phyloP scores from a whole-genome alignment of 2,329 filamentous ascomycete species.

The Trichoderma sp. region DNA sequence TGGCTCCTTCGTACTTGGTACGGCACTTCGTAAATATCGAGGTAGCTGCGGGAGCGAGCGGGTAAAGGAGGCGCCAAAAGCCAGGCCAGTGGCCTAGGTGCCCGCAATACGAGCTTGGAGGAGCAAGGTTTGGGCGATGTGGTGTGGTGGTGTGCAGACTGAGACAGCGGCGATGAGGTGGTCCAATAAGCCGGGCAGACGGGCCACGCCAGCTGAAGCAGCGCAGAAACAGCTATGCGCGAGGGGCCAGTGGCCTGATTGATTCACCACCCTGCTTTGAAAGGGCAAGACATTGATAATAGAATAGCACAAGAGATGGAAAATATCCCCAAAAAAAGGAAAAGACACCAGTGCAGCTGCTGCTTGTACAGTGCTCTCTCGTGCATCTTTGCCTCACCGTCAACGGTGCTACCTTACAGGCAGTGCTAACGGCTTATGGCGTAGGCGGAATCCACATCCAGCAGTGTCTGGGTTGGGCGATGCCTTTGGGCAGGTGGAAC shows the following conservation, averaged over 20 bases:
- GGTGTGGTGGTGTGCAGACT: conserved; percentile 15
- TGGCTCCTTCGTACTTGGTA: background rate
- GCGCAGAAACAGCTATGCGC: background rate
- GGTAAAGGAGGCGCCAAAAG: conserved; percentile 20
- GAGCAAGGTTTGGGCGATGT: conserved; percentile 27
- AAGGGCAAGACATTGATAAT: background rate
- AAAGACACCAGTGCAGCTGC: background rate
- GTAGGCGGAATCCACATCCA: conserved; percentile 13
- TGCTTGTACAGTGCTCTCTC: background rate
- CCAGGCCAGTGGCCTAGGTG: conserved; percentile 10
- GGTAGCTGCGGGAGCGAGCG: conserved; percentile 20
- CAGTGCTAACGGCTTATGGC: conserved; percentile 17
- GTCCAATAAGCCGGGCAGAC: conserved; percentile 25
- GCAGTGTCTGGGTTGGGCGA: background rate
- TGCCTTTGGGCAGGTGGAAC: conserved; percentile 9
- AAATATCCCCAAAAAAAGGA: background rate
- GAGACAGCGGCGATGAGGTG: conserved; percentile 28
- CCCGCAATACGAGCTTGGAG: conserved; percentile 29
- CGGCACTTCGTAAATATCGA: background rate
- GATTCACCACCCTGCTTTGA: background rate
- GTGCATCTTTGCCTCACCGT: conserved; percentile 16
- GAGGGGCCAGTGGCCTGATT: background rate
- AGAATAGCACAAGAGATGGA: background rate
- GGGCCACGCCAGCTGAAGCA: conserved; percentile 27
- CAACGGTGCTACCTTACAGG: conserved; percentile 19